Evolutionary conservation across 495 filamentous ascomycete genomes (phyloP).

Genomic region (Aspergillus asperescens): DNA sequence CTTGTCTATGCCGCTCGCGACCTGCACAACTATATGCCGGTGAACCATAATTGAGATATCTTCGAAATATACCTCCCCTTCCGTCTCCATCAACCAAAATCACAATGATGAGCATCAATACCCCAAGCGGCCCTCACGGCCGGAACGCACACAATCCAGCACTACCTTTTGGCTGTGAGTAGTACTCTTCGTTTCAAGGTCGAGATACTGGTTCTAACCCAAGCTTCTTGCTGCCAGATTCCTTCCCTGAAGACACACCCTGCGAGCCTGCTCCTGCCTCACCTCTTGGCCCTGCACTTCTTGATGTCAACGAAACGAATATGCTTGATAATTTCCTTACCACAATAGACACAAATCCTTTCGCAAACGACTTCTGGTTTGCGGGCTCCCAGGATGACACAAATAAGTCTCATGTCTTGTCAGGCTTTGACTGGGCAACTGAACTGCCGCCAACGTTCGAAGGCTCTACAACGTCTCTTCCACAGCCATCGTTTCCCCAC

Average conservation of each 20-base stretch:
- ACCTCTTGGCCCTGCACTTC: constrained; percentile 54
- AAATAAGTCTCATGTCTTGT: constrained; percentile 40
- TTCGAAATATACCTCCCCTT: not conserved
- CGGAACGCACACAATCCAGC: constrained; percentile 28
- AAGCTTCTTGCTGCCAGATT: constrained; percentile 28
- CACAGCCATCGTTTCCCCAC: constrained; percentile 40
- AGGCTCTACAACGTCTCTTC: constrained; percentile 57
- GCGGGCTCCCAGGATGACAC: constrained; percentile 38
- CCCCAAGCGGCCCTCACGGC: constrained; percentile 23
- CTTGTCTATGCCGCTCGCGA: constrained; percentile 25
- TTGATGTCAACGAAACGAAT: constrained; percentile 56
- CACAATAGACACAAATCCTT: constrained; percentile 51
- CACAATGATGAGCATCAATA: constrained; percentile 30
- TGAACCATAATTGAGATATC: not conserved
- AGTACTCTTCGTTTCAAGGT: not conserved
- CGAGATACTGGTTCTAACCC: constrained; percentile 17
- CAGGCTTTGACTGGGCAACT: constrained; percentile 48
- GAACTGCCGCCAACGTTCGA: constrained; percentile 57
- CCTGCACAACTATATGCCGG: constrained; percentile 22
- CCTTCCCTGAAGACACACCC: constrained; percentile 46
- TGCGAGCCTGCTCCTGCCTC: constrained; percentile 53
- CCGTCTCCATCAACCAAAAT: constrained; percentile 1
- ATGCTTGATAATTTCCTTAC: constrained; percentile 61
- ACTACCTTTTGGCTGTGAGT: constrained; percentile 60
- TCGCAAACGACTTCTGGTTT: constrained; percentile 46